phyloP scores from a whole-genome alignment of 129 eudicot genomes.

The Chrysanthemum makinoi region DNA sequence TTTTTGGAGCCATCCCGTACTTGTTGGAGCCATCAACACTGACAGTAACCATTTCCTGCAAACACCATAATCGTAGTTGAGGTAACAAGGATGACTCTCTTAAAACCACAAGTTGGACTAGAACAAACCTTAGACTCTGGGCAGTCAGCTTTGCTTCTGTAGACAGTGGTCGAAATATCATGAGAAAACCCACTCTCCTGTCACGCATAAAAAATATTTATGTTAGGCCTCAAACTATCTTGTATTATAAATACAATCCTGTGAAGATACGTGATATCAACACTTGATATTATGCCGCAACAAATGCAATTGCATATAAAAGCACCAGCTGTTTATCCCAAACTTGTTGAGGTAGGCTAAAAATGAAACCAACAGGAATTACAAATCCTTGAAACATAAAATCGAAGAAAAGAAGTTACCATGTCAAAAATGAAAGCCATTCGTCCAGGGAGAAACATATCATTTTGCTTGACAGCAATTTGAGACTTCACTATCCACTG shows the following conservation, averaged over 20 bases:
- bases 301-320: too few relatives aligned
- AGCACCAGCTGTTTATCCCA: too few relatives aligned
- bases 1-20: slow-evolving; percentile 28
- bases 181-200: slow-evolving; percentile 90
- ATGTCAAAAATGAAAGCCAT: slow-evolving; percentile 90
- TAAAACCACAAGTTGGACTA: slow-evolving; percentile 10
- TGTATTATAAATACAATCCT: too few relatives aligned
- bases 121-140: slow-evolving; percentile 87
- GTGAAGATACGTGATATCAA: too few relatives aligned
- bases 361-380: too few relatives aligned
- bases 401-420: slow-evolving; percentile 38
- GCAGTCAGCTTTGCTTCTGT: slow-evolving; percentile 97
- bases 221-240: slow-evolving; percentile 1
- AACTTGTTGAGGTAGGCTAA: not conserved
- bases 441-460: slow-evolving; percentile 96
- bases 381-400: not conserved
- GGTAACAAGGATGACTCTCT: slow-evolving; percentile 11
- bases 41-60: slow-evolving; percentile 92
- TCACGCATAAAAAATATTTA: slow-evolving; percentile 21
- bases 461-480: slow-evolving; percentile 67
- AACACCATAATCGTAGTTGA: slow-evolving; percentile 12
- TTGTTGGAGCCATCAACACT: slow-evolving; percentile 96
- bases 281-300: too few relatives aligned
- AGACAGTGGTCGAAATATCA: slow-evolving; percentile 85
- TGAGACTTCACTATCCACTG: slow-evolving; percentile 93